phyloP scores from a whole-genome alignment of 1,284 basidiomycete genomes.

The Ceratobasidium theobromae region DNA sequence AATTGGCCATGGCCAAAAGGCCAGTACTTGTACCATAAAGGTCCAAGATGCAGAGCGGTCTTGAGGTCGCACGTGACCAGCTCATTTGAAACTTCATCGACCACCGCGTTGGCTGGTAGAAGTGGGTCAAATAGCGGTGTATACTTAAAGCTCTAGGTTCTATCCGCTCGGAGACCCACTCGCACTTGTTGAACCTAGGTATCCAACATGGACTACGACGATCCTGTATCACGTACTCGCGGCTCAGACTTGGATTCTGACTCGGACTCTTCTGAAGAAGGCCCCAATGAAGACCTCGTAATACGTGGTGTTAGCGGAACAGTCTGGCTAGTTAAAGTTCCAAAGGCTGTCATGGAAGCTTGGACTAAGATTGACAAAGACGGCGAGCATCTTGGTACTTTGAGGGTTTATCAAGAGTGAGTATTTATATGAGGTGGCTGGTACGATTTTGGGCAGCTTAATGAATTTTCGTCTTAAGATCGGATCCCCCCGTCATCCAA shows the following conservation, averaged over 20 bases:
- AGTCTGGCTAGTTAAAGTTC: constrained; percentile 40
- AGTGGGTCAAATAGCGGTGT: too few relatives aligned
- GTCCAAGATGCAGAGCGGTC: too few relatives aligned
- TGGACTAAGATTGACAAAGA: constrained; percentile 48
- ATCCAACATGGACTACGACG: constrained; percentile 19
- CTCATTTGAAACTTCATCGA: too few relatives aligned
- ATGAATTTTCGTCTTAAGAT: constrained; percentile 5
- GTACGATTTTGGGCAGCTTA: constrained; percentile 57
- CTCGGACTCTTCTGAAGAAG: constrained; percentile 30
- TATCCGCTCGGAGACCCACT: not conserved
- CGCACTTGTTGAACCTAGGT: not conserved
- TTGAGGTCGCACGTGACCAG: too few relatives aligned
- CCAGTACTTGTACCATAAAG: too few relatives aligned
- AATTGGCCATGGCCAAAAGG: too few relatives aligned
- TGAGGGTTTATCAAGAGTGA: constrained; percentile 71
- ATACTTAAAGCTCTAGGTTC: not conserved
- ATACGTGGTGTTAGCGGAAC: constrained; percentile 12
- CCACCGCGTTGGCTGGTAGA: too few relatives aligned
- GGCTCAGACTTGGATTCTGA: constrained; percentile 21
- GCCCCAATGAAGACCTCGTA: constrained; percentile 32
- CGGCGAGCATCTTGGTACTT: constrained; percentile 67
- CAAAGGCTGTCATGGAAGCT: constrained; percentile 64
- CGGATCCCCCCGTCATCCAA: constrained; percentile 11
- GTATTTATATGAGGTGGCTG: constrained; percentile 48
- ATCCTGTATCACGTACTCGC: constrained; percentile 1